phyloP scores from a whole-genome alignment of 2,329 filamentous ascomycete species.

The Diaporthe ilicicola region DNA sequence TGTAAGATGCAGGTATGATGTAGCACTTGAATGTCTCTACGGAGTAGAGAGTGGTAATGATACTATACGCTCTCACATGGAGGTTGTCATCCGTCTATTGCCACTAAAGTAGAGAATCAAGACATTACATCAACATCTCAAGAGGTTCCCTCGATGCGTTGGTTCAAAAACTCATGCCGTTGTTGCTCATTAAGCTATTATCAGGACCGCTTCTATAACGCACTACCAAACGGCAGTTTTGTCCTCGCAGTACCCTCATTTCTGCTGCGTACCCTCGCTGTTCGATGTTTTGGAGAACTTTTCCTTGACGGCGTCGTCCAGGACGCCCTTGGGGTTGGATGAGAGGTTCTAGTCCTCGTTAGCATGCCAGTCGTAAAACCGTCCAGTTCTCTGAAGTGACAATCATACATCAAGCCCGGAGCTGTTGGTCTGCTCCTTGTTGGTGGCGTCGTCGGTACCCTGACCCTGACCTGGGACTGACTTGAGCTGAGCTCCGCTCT shows the following conservation, averaged over 20 bases:
- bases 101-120: no score
- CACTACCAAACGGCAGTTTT: background rate
- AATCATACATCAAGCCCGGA: conserved; percentile 57
- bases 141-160: background rate
- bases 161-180: background rate
- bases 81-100: no score
- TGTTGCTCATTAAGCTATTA: conserved; percentile 1
- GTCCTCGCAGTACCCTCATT: background rate
- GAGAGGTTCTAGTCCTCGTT: conserved; percentile 53
- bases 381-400: background rate
- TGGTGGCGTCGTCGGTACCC: conserved; percentile 62
- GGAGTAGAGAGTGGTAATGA: no score
- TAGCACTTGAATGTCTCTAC: no score
- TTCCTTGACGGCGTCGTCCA: conserved; percentile 68
- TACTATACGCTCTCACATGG: no score
- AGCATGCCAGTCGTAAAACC: conserved; percentile 28
- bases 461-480: conserved; percentile 66
- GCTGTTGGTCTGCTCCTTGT: conserved; percentile 63
- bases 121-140: no score
- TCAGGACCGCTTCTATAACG: background rate
- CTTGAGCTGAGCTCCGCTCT: conserved; percentile 70
- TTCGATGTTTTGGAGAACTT: conserved; percentile 64
- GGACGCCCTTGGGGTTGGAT: conserved; percentile 72
- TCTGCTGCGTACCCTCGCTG: conserved; percentile 1
- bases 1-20: background rate